Conservation (phyloP, 2,329 filamentous ascomycete genomes). For the Arthrocladium fulminans region DNA sequence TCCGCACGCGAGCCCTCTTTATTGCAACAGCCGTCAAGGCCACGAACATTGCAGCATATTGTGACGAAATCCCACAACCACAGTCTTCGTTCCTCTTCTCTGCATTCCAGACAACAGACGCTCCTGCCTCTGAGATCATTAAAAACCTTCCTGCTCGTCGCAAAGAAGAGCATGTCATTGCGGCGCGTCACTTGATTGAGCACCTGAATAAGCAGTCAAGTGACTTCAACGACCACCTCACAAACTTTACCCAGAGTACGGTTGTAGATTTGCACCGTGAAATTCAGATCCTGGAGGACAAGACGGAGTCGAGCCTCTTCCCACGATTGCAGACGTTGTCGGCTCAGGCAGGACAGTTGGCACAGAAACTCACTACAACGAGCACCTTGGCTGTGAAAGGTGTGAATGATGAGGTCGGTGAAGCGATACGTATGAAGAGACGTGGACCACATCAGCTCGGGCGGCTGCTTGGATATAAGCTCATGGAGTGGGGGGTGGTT, state of each 20-base stretch:
- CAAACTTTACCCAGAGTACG: constrained; percentile 31
- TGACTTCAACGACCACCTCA: constrained; percentile 36
- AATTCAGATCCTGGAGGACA: constrained; percentile 36
- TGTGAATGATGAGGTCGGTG: constrained; percentile 65
- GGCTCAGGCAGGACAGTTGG: constrained; percentile 72
- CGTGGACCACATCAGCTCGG: constrained; percentile 61
- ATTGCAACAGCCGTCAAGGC: constrained; percentile 85
- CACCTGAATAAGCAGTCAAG: constrained; percentile 37
- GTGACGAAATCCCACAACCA: constrained; percentile 33
- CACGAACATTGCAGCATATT: constrained; percentile 63
- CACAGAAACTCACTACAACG: constrained; percentile 63
- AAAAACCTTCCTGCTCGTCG: constrained; percentile 29
- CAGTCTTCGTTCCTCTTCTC: constrained; percentile 29
- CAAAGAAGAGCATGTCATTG: constrained; percentile 46
- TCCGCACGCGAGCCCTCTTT: constrained; percentile 66
- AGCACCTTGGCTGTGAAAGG: constrained; percentile 73
- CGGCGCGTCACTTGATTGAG: constrained; percentile 43
- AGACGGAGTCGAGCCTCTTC: constrained; percentile 43
- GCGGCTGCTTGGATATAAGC: constrained; percentile 65
- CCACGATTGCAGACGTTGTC: constrained; percentile 57
- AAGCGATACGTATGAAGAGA: constrained; percentile 61
- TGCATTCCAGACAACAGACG: constrained; percentile 15
- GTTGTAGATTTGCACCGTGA: constrained; percentile 37
- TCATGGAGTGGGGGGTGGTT: constrained; percentile 79
- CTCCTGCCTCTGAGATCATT: not conserved